phyloP scores from a whole-genome alignment of 2,329 filamentous ascomycete species.

The Rachicladosporium sp. region DNA sequence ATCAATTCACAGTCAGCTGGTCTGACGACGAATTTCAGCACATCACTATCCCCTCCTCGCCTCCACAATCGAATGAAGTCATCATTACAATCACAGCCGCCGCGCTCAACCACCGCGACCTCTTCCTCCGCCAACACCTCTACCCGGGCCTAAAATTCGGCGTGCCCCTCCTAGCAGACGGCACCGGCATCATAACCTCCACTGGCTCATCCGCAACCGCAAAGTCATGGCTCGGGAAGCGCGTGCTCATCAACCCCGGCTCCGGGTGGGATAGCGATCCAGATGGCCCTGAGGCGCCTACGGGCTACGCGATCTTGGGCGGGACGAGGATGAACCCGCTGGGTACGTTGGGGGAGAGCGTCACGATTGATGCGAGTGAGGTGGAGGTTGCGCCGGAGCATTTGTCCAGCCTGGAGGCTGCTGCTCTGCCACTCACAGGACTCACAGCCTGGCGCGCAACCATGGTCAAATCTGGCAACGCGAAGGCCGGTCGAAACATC shows the following conservation, averaged over 20 bases:
- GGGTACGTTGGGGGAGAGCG: constrained; percentile 64
- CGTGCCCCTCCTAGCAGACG: constrained; percentile 70
- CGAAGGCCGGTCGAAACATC: constrained; percentile 56
- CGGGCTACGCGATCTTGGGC: constrained; percentile 53
- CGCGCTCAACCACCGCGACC: constrained; percentile 86
- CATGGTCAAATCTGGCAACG: constrained; percentile 61
- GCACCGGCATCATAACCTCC: constrained; percentile 59
- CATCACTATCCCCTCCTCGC: constrained; percentile 50
- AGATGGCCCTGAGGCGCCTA: constrained; percentile 57
- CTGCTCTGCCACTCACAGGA: constrained; percentile 73
- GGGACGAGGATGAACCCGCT: constrained; percentile 51
- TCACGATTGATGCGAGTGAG: constrained; percentile 57
- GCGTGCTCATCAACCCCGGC: constrained; percentile 67
- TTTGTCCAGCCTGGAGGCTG: constrained; percentile 60
- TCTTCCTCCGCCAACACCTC: constrained; percentile 84
- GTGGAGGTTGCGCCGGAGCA: constrained; percentile 66
- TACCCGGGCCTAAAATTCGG: constrained; percentile 78
- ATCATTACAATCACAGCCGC: constrained; percentile 65
- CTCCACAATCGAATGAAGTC: constrained; percentile 48
- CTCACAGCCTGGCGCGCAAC: constrained; percentile 81
- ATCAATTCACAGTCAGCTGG: too few species aligned
- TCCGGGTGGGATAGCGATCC: constrained; percentile 62
- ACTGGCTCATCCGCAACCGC: constrained; percentile 46
- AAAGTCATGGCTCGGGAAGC: constrained; percentile 46
- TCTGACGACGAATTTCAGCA: background rate